Conservation (phyloP, 768 basidiomycete species). For the Filobasidium wieringae region DNA sequence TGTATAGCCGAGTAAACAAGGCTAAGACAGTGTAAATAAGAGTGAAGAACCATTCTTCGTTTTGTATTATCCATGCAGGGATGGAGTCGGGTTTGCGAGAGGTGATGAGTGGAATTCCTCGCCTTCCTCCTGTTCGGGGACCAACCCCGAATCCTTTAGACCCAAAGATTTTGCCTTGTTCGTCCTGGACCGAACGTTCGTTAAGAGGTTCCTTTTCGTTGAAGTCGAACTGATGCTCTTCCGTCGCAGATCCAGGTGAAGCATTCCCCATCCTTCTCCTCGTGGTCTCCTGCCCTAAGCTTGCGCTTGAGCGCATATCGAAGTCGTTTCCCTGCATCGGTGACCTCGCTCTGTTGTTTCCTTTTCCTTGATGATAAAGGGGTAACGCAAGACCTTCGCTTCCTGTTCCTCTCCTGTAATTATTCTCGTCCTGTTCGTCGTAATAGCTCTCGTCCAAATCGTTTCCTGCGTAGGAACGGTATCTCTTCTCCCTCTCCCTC, state of each 20-base stretch:
- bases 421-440: neutral
- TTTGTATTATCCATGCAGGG: slow-evolving; percentile 29
- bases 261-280: neutral
- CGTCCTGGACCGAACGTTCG: slow-evolving; percentile 3
- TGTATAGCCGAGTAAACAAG: slow-evolving; percentile 88
- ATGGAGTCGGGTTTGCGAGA: slow-evolving; percentile 22
- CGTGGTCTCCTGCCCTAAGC: neutral
- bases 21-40: slow-evolving; percentile 80
- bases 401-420: neutral
- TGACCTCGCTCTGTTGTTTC: neutral
- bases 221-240: no score
- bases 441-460: neutral
- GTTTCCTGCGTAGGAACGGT: neutral
- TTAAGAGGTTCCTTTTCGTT: neutral
- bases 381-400: neutral
- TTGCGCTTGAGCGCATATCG: neutral
- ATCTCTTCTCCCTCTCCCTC: neutral
- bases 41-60: slow-evolving; percentile 37
- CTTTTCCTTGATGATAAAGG: neutral
- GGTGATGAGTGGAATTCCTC: slow-evolving; percentile 33
- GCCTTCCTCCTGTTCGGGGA: slow-evolving; percentile 31
- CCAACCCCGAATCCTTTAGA: slow-evolving; percentile 34
- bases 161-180: slow-evolving; percentile 31
- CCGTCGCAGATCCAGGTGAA: no score
- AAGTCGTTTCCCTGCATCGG: neutral